Evolutionary conservation across 805 yeast species (phyloP), one percentile per base, ranked within the genome.

Genomic region (Candida krabiensis): DNA sequence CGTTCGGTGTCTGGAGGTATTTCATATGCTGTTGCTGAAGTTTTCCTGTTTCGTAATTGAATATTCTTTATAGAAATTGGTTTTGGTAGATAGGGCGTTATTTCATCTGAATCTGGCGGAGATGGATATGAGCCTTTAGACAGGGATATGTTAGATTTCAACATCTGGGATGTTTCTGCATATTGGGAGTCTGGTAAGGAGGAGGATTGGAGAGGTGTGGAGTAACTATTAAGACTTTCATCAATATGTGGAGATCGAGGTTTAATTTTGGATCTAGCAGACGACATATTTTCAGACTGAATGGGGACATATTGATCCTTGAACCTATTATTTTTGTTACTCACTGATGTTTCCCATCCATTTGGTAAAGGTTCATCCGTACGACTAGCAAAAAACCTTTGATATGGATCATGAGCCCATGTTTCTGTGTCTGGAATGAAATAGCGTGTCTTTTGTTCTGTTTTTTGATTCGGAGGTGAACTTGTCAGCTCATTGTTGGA

Each of bases 401-500:
- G 58, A 32, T 53, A 53, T 5, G 58, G 58, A 40, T 55, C 55
- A 18, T 44, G 48, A 3, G 50, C 51, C 58, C 58, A 53, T n/a
- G 17, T 22, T 8, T 43, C 46, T 9, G 27, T 27, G 9, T 44
- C 42, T 12, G 35, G 28, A 13, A 48, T 26, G 15, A 50, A 38
- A 21, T 33, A 44, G 17, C 9, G 19, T 5, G 11, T 11, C 9
- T 26, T 30, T 11, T 31, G 19, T 12, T 14, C 24, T 13, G 17
- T 8, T 16, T 14, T n/a, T 7, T 17, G 7, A 15, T 16, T 23
- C 18, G 19, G 3, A 14, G 14, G n/a, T n/a, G n/a, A n/a, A n/a
- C n/a, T n/a, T n/a, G n/a, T n/a, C n/a, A n/a, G n/a, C n/a, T n/a
- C n/a, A n/a, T n/a, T n/a, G n/a, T n/a, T n/a, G n/a, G n/a, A n/a